Conservation (phyloP, 768 basidiomycete genomes). For the Boletus reticulatus region DNA sequence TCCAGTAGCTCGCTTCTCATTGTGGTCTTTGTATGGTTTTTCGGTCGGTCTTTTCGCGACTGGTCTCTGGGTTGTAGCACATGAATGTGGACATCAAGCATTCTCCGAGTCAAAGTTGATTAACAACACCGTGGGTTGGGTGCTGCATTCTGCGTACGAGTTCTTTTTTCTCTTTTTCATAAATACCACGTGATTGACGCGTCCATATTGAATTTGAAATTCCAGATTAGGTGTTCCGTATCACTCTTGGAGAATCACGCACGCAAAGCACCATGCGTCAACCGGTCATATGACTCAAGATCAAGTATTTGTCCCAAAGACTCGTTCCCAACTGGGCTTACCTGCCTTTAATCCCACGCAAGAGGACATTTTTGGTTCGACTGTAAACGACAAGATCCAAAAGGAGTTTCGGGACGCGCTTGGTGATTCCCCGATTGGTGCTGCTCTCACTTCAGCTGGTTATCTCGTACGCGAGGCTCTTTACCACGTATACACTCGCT, state of each 20-base stretch:
- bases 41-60: constrained; percentile 83
- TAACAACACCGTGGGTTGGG: constrained; percentile 92
- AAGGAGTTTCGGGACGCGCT: constrained; percentile 81
- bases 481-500: not conserved
- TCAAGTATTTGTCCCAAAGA: constrained; percentile 92
- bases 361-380: constrained; percentile 64
- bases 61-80: constrained; percentile 92
- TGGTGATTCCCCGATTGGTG: constrained; percentile 85
- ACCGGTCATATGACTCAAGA: constrained; percentile 93
- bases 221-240: constrained; percentile 89
- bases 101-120: constrained; percentile 90
- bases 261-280: constrained; percentile 93
- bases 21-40: constrained; percentile 85
- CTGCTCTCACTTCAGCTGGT: constrained; percentile 47
- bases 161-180: constrained; percentile 1
- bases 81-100: constrained; percentile 95
- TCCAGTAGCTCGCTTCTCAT: constrained; percentile 54
- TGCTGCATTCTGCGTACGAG: constrained; percentile 84
- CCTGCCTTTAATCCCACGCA: constrained; percentile 65
- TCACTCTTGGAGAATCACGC: constrained; percentile 94
- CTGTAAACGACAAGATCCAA: constrained; percentile 63
- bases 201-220: constrained; percentile 8
- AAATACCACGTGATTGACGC: constrained; percentile 24
- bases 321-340: constrained; percentile 70
- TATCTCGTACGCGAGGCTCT: constrained; percentile 51